Evolutionary conservation across 2,329 filamentous ascomycete genomes (phyloP).

Genomic region (Didymella pomorum): DNA sequence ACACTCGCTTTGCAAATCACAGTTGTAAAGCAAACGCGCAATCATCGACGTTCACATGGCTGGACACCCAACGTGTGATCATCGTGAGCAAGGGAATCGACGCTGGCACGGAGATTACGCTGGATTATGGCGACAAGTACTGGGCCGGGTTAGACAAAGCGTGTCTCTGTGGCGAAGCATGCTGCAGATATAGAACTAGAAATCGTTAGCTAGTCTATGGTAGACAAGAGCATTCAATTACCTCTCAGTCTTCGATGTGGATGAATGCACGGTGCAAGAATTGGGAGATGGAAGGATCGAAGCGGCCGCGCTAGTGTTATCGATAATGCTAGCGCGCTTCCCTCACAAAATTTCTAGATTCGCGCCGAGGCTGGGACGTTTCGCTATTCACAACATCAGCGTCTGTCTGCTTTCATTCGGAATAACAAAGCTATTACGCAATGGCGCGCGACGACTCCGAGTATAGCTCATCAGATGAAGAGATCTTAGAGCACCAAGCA

Average conservation of each 20-base stretch:
- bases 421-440: not conserved
- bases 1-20: conserved; percentile 67
- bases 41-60: conserved; percentile 65
- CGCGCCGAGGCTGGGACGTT: not conserved
- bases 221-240: not conserved
- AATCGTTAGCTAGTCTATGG: not conserved
- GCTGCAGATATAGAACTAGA: conserved; percentile 56
- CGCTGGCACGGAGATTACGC: conserved; percentile 63
- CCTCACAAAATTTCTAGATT: conserved; percentile 40
- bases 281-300: not conserved
- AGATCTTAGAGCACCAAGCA: conserved; percentile 39
- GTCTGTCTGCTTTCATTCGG: not conserved
- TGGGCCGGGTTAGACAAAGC: conserved; percentile 64
- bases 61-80: conserved; percentile 63
- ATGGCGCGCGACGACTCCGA: conserved; percentile 32
- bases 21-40: conserved; percentile 66
- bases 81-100: conserved; percentile 64
- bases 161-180: conserved; percentile 63
- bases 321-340: conserved; percentile 38
- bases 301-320: conserved; percentile 23
- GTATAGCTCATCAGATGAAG: conserved; percentile 36
- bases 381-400: conserved; percentile 7
- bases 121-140: conserved; percentile 67
- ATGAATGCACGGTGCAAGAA: not conserved
- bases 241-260: not conserved